Conservation (phyloP, 2,329 filamentous ascomycete genomes). For the Fusarium sp. region DNA sequence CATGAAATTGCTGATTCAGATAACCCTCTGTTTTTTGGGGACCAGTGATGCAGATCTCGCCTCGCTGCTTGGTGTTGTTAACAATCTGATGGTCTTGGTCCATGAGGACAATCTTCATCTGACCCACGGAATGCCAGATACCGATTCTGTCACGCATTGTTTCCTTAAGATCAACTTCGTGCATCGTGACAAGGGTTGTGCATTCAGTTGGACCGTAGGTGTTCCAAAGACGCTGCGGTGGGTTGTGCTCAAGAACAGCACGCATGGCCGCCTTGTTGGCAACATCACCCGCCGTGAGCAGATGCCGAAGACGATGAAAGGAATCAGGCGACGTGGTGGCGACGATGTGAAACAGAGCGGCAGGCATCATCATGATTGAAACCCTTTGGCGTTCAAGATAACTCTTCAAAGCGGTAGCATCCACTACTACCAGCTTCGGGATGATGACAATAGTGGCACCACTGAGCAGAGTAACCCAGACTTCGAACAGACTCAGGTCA, state of each 20-base stretch:
- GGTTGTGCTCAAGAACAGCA: neutral
- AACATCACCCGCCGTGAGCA: constrained; percentile 6
- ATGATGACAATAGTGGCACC: constrained; percentile 4
- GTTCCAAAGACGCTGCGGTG: constrained; percentile 12
- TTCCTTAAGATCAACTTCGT: neutral
- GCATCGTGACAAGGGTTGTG: constrained; percentile 3
- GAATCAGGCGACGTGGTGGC: constrained; percentile 1
- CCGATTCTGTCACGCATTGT: neutral
- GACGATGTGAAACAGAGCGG: neutral
- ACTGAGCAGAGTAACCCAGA: constrained; percentile 7
- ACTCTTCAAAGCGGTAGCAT: neutral
- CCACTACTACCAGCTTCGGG: neutral
- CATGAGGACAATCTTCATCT: constrained; percentile 1
- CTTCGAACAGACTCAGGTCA: constrained; percentile 9
- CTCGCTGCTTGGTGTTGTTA: neutral
- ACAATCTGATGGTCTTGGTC: constrained; percentile 1
- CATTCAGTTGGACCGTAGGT: constrained; percentile 14
- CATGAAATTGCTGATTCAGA: neutral
- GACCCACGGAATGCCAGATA: neutral
- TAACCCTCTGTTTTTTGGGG: neutral
- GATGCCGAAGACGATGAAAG: constrained; percentile 1
- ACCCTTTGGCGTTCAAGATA: neutral
- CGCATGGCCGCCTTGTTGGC: constrained; percentile 3
- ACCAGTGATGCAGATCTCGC: constrained; percentile 9
- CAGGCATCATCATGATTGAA: constrained; percentile 9